Conservation (phyloP, 768 basidiomycete genomes). For the Hypholoma fasciculare region DNA sequence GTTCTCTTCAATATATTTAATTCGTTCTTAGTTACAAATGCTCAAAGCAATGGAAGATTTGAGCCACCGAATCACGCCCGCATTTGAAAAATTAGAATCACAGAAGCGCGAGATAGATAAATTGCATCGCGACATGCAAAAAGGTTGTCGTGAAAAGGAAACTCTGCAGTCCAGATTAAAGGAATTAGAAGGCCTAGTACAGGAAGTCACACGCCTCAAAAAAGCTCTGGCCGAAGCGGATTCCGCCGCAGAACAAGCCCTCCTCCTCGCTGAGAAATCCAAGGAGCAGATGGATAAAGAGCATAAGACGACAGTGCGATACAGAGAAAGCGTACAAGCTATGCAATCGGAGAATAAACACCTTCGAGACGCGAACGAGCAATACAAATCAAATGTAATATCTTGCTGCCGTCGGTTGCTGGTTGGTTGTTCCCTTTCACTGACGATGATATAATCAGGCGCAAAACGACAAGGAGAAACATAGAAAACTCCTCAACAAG, state of each 20-base stretch:
- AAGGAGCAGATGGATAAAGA: constrained; percentile 23
- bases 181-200: constrained; percentile 17
- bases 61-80: constrained; percentile 38
- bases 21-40: constrained; percentile 26
- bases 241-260: constrained; percentile 26
- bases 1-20: neutral
- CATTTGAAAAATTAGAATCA: constrained; percentile 29
- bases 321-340: constrained; percentile 15
- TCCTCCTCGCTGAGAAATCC: constrained; percentile 26
- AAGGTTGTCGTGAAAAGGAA: constrained; percentile 11
- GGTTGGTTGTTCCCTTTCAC: neutral
- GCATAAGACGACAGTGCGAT: constrained; percentile 13
- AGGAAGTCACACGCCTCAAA: constrained; percentile 21
- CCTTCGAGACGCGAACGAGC: constrained; percentile 29
- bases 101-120: constrained; percentile 28
- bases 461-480: constrained; percentile 21
- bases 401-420: neutral
- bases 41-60: constrained; percentile 40
- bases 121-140: constrained; percentile 19
- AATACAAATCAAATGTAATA: constrained; percentile 27
- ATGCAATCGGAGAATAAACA: constrained; percentile 27
- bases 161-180: constrained; percentile 14
- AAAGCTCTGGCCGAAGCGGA: constrained; percentile 15
- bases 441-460: constrained; percentile 12
- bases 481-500: constrained; percentile 22